phyloP scores from a whole-genome alignment of 2,329 filamentous ascomycete species.

The Alternaria angustiovoidea region DNA sequence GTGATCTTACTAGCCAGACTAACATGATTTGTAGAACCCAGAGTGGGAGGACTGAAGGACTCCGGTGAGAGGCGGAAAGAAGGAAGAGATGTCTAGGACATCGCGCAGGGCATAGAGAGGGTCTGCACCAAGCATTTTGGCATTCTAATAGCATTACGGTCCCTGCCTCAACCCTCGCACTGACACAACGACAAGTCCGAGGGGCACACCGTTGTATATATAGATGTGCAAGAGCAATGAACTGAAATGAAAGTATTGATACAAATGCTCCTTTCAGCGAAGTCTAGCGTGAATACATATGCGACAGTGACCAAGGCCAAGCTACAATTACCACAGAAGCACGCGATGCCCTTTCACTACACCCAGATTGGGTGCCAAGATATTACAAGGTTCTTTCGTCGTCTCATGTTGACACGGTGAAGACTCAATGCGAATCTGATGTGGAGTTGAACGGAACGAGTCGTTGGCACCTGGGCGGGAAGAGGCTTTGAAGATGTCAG shows the following conservation, averaged over 20 bases:
- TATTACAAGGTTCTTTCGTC: background rate
- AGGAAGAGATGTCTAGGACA: slow-evolving; percentile 4
- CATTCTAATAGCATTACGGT: slow-evolving; percentile 42
- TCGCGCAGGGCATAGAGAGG: slow-evolving; percentile 6
- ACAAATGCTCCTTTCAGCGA: background rate
- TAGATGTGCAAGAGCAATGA: slow-evolving; percentile 33
- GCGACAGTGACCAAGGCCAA: background rate
- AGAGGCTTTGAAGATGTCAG: background rate
- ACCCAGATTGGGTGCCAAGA: too few species aligned
- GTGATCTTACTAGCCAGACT: slow-evolving; percentile 11
- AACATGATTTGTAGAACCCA: slow-evolving; percentile 50
- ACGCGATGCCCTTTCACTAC: too few species aligned
- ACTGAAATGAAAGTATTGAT: slow-evolving; percentile 10
- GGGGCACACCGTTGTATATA: slow-evolving; percentile 28
- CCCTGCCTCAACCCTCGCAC: background rate
- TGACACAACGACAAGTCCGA: background rate
- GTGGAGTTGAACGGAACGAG: background rate
- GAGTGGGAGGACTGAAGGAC: slow-evolving; percentile 54
- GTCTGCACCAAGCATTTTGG: slow-evolving; percentile 26
- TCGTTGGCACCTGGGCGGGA: too few species aligned
- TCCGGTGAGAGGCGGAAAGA: background rate
- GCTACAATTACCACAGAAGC: background rate
- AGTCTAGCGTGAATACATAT: background rate
- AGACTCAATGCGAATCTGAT: background rate
- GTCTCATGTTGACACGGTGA: background rate